Percentiles rank a stretch among this genome's conserved stretches.
Evolutionary conservation across 108 stramenopile genomes (phyloP).

Genomic region (Cyclostephanos tholiformis): DNA sequence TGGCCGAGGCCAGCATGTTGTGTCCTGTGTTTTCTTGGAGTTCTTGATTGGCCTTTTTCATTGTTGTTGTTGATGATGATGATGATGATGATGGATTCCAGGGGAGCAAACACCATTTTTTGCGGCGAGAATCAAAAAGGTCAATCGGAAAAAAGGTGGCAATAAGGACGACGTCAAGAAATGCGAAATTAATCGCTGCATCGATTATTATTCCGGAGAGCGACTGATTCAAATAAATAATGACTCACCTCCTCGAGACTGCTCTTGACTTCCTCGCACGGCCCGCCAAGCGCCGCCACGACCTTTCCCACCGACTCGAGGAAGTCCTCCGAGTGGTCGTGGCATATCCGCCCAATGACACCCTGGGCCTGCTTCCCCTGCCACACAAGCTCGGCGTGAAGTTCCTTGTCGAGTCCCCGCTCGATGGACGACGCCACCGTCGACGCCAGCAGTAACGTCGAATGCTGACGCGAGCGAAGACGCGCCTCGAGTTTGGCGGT

Average conservation of each 20-base stretch:
- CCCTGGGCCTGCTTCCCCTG: constrained; percentile 74
- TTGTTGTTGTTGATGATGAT: background rate
- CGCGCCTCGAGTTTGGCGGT: constrained; percentile 38
- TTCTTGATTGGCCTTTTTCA: constrained; percentile 59
- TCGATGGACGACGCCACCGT: constrained; percentile 83
- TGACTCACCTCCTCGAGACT: constrained; percentile 56
- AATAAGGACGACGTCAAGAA: background rate
- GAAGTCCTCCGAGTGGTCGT: constrained; percentile 89
- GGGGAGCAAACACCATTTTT: background rate
- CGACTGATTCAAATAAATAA: background rate
- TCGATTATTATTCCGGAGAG: background rate
- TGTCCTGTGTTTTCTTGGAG: constrained; percentile 77
- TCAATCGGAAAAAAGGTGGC: background rate
- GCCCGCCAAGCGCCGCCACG: constrained; percentile 73
- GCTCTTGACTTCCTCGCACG: constrained; percentile 69
- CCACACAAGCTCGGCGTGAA: constrained; percentile 75
- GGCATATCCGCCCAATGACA: constrained; percentile 81
- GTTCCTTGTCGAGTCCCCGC: constrained; percentile 81
- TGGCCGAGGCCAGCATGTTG: constrained; percentile 65
- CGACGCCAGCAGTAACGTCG: constrained; percentile 74
- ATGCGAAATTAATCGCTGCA: background rate
- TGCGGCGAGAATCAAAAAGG: background rate
- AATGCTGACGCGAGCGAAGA: constrained; percentile 45
- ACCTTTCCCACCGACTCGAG: constrained; percentile 80
- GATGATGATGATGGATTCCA: constrained; percentile 1